A percentile compares a stretch with the other conserved stretches of the same genome.
phyloP scores from a whole-genome alignment of 352 stramenopile species.

The Globisporangium camurandrum region DNA sequence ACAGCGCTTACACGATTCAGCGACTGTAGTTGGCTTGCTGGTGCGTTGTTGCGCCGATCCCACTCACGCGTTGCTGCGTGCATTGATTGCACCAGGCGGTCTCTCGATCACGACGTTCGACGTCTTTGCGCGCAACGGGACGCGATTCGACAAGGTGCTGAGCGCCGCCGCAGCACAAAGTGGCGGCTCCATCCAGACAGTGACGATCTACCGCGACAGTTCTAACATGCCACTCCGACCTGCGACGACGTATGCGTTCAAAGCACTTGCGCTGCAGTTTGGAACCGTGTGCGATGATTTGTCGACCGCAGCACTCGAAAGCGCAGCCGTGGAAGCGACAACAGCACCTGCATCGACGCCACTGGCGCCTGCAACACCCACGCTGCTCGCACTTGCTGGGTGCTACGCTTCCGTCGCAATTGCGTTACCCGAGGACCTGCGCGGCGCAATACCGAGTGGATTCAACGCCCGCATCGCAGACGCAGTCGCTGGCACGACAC shows the following conservation, averaged over 20 bases:
- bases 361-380: conserved; percentile 11
- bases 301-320: conserved; percentile 15
- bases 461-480: not conserved
- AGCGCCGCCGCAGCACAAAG: conserved; percentile 15
- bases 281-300: conserved; percentile 31
- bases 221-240: conserved; percentile 13
- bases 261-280: conserved; percentile 31
- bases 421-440: conserved; percentile 21
- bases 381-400: conserved; percentile 11
- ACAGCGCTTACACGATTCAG: not conserved
- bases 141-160: conserved; percentile 18
- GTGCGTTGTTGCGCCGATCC: not conserved
- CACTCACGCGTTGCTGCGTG: not conserved
- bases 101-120: conserved; percentile 24
- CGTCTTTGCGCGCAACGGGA: conserved; percentile 16
- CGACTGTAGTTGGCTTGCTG: not conserved
- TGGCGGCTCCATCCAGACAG: conserved; percentile 9
- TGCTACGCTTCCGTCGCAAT: conserved; percentile 17
- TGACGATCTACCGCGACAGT: conserved; percentile 13
- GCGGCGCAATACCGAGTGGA: conserved; percentile 17
- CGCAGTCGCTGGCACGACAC: not conserved
- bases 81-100: conserved; percentile 12
- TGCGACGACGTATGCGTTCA: conserved; percentile 29
- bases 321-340: conserved; percentile 18
- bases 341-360: conserved; percentile 23